A percentile compares a stretch with the other conserved stretches of the same genome.
Evolutionary conservation across 2,329 filamentous ascomycete genomes (phyloP).

Genomic region (Cryphonectria carpinicola): DNA sequence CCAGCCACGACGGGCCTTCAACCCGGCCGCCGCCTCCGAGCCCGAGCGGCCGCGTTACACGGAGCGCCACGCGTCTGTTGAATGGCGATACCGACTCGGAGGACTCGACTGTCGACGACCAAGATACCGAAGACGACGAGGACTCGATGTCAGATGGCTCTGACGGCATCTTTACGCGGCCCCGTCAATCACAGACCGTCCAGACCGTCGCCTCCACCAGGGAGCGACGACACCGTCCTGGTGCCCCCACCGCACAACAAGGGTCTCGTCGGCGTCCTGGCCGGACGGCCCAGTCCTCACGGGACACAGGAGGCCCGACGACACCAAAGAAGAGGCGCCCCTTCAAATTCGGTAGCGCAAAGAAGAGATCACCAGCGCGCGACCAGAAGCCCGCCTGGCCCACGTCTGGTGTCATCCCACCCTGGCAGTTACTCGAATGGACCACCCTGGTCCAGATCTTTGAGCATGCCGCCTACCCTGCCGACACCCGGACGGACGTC

Average conservation of each 20-base stretch:
- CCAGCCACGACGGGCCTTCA: conserved; percentile 7
- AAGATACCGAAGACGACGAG: not conserved
- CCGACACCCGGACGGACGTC: conserved; percentile 49
- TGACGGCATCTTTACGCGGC: conserved; percentile 9
- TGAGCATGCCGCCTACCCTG: conserved; percentile 63
- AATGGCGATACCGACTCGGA: conserved; percentile 6
- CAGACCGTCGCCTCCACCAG: conserved; percentile 24
- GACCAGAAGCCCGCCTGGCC: conserved; percentile 23
- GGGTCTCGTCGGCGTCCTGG: conserved; percentile 11
- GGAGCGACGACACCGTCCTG: conserved; percentile 13
- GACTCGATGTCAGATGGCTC: conserved; percentile 1
- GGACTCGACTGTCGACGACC: not conserved
- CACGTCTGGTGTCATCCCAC: conserved; percentile 32
- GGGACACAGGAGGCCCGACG: not conserved
- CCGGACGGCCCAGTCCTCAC: not conserved
- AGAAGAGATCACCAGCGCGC: conserved; percentile 15
- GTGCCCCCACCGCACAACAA: conserved; percentile 3
- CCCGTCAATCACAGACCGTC: conserved; percentile 19
- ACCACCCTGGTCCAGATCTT: conserved; percentile 73
- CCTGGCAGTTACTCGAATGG: conserved; percentile 45
- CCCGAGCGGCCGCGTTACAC: conserved; percentile 25
- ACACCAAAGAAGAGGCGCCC: conserved; percentile 18
- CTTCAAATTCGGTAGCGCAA: conserved; percentile 11
- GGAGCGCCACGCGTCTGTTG: conserved; percentile 24
- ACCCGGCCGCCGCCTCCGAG: conserved; percentile 23